A percentile compares a stretch with the other conserved stretches of the same genome.
phyloP scores from a whole-genome alignment of 1,284 basidiomycete species.

The Naganishia liquefaciens region DNA sequence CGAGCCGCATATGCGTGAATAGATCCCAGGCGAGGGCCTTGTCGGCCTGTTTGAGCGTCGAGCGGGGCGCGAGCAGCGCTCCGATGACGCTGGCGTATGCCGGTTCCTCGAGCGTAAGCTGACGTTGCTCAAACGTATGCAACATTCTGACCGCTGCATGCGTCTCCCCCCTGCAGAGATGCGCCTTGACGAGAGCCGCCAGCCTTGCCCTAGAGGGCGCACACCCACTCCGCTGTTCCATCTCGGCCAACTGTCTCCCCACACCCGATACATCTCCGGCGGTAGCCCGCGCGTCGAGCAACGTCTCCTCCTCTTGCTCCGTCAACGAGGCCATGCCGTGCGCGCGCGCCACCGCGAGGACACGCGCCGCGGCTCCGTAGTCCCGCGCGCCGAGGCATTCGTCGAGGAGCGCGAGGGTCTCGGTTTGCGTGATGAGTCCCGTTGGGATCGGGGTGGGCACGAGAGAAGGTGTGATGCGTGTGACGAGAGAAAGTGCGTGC shows the following conservation, averaged over 20 bases:
- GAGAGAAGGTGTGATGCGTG: background rate
- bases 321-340: slow-evolving; percentile 1
- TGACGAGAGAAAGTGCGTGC: background rate
- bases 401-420: slow-evolving; percentile 47
- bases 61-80: slow-evolving; percentile 37
- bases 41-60: slow-evolving; percentile 39
- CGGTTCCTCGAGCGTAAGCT: slow-evolving; percentile 49
- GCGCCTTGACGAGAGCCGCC: slow-evolving; percentile 41
- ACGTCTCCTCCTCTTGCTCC: background rate
- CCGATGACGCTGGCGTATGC: slow-evolving; percentile 51
- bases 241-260: background rate
- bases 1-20: slow-evolving; percentile 92
- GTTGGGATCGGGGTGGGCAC: slow-evolving; percentile 36
- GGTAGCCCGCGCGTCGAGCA: slow-evolving; percentile 9
- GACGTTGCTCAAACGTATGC: slow-evolving; percentile 46
- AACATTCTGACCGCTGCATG: slow-evolving; percentile 48
- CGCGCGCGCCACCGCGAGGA: slow-evolving; percentile 35
- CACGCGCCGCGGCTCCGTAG: slow-evolving; percentile 29
- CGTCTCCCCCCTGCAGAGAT: slow-evolving; percentile 38
- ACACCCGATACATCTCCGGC: slow-evolving; percentile 19
- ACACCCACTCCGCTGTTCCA: slow-evolving; percentile 32
- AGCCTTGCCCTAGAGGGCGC: slow-evolving; percentile 36
- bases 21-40: slow-evolving; percentile 86
- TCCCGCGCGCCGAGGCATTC: slow-evolving; percentile 38
- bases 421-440: slow-evolving; percentile 41